Percentiles rank a stretch among this genome's conserved stretches.
These are phyloP conservation scores for Ormosia emarginata DNA, from an alignment of 306 rosid species.

Conservation along the genomic window DNA sequence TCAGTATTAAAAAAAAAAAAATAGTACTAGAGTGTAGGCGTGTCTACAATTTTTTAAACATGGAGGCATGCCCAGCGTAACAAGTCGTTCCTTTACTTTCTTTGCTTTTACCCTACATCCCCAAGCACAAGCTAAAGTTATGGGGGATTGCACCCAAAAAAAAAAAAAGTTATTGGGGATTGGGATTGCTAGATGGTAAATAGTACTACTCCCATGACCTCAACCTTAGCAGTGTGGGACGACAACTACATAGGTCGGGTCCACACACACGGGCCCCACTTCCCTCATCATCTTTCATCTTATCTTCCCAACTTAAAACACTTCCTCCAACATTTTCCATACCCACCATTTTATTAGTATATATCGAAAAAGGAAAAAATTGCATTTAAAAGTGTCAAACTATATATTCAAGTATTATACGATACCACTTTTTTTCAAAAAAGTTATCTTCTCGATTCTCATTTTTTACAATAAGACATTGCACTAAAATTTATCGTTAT, in stretches of 20 bases:
- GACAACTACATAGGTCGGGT: neutral
- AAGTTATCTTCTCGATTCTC: too few relatives aligned
- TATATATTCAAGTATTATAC: too few relatives aligned
- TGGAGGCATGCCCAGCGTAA: neutral
- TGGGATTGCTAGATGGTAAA: neutral
- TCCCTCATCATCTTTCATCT: too few relatives aligned
- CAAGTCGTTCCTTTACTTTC: neutral
- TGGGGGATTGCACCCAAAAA: conserved; percentile 29
- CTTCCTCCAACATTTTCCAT: too few relatives aligned
- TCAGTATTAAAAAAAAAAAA: neutral
- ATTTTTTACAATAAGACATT: too few relatives aligned
- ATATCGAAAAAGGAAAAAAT: too few relatives aligned
- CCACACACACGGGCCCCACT: neutral
- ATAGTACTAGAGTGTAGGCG: neutral
- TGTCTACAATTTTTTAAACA: neutral
- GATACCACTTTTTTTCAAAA: too few relatives aligned
- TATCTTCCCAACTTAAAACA: too few relatives aligned
- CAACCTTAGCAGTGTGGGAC: neutral
- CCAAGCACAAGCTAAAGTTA: conserved; percentile 48
- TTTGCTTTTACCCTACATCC: conserved; percentile 42
- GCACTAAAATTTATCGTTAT: too few relatives aligned
- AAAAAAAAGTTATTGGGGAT: conserved; percentile 31
- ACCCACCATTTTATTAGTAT: too few relatives aligned
- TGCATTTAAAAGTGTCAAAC: too few relatives aligned
- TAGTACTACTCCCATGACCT: neutral